Percentiles rank a stretch among this genome's conserved stretches.
Evolutionary conservation across 768 basidiomycete species (phyloP).

Genomic region (Kwoniella sp.): DNA sequence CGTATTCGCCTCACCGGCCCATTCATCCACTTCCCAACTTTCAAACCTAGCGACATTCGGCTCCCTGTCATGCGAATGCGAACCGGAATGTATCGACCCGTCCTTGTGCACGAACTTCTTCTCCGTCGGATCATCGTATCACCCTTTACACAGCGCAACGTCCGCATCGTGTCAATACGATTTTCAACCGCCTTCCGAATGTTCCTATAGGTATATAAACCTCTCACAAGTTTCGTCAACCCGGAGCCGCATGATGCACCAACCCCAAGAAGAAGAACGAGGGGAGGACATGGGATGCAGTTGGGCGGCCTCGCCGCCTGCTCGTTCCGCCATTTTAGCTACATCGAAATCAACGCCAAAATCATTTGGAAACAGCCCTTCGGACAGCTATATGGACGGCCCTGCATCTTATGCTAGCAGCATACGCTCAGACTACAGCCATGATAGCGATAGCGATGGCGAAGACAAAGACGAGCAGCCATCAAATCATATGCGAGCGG

Average conservation of each 20-base stretch:
- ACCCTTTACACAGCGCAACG: neutral
- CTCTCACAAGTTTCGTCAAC: neutral
- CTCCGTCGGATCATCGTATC: conserved; percentile 10
- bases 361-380: too few species aligned
- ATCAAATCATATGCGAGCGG: too few species aligned
- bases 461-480: neutral
- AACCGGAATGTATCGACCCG: conserved; percentile 13
- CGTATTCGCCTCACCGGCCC: neutral
- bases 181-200: neutral
- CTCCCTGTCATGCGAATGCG: conserved; percentile 8
- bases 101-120: conserved; percentile 13
- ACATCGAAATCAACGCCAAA: too few species aligned
- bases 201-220: neutral
- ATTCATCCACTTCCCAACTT: neutral
- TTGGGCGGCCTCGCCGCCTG: conserved; percentile 8
- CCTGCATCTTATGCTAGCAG: neutral
- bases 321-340: neutral
- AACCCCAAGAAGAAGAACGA: neutral
- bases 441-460: neutral
- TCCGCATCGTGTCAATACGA: neutral
- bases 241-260: neutral
- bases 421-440: neutral
- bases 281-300: conserved; percentile 1
- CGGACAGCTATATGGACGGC: neutral
- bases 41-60: neutral